phyloP scores from a whole-genome alignment of 768 basidiomycete genomes.

The Tephrocybe sp. region DNA sequence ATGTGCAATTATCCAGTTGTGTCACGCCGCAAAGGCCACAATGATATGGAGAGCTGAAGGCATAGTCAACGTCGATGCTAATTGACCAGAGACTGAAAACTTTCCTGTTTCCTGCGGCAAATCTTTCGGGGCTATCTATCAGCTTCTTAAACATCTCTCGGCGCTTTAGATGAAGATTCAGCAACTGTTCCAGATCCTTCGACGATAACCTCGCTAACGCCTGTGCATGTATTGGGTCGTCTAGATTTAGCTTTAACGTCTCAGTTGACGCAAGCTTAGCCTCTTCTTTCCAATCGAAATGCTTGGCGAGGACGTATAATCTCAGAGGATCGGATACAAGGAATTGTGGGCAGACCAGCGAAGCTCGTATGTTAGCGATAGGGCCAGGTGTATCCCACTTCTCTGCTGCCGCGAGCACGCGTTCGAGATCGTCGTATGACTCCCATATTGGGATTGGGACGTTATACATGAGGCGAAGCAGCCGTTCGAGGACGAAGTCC shows the following conservation, averaged over 20 bases:
- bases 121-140: conserved; percentile 61
- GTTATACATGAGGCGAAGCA: conserved; percentile 60
- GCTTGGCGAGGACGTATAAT: conserved; percentile 55
- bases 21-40: conserved; percentile 58
- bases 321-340: conserved; percentile 45
- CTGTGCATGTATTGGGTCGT: conserved; percentile 37
- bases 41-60: conserved; percentile 30
- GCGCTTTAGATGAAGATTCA: conserved; percentile 58
- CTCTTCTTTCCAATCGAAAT: conserved; percentile 64
- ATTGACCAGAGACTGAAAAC: background rate
- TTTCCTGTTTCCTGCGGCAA: conserved; percentile 48
- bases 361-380: conserved; percentile 52
- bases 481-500: conserved; percentile 47
- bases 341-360: conserved; percentile 47
- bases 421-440: conserved; percentile 53
- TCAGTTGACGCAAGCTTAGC: conserved; percentile 55
- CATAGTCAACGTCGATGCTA: background rate
- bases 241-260: conserved; percentile 55
- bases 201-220: conserved; percentile 49
- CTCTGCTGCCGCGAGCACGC: conserved; percentile 59
- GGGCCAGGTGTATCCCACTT: conserved; percentile 73
- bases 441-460: conserved; percentile 47
- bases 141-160: conserved; percentile 49
- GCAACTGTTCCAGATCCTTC: conserved; percentile 49
- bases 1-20: conserved; percentile 55